Conservation (phyloP, 495 filamentous ascomycete species). For the Terfezia claveryi region DNA sequence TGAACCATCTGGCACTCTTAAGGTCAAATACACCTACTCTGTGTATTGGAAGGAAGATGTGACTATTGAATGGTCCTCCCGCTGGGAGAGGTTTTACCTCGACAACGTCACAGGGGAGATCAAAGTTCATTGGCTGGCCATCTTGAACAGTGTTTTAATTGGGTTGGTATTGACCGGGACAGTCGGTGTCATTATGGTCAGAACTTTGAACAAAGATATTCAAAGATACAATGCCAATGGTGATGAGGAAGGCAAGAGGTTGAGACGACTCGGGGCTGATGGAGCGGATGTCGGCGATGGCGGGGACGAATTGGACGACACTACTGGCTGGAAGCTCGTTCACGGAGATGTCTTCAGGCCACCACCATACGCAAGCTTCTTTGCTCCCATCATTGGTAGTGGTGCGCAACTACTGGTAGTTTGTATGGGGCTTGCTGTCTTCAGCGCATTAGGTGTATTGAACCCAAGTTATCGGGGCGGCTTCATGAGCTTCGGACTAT, state of each 20-base stretch:
- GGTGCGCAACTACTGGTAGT: constrained; percentile 83
- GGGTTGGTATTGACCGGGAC: constrained; percentile 59
- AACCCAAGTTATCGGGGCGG: constrained; percentile 87
- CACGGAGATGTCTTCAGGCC: constrained; percentile 84
- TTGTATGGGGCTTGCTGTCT: constrained; percentile 51
- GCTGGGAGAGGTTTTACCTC: constrained; percentile 77
- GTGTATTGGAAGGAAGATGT: constrained; percentile 80
- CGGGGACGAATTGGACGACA: constrained; percentile 67
- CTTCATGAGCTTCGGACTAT: constrained; percentile 70
- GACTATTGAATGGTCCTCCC: constrained; percentile 59
- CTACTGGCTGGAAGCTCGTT: constrained; percentile 84
- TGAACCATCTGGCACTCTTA: constrained; percentile 43
- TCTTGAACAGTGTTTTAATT: constrained; percentile 77
- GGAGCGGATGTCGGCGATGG: constrained; percentile 42
- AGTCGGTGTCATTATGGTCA: constrained; percentile 65
- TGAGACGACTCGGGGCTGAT: constrained; percentile 24
- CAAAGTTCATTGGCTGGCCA: constrained; percentile 79
- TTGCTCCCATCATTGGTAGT: constrained; percentile 71
- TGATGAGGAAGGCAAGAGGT: constrained; percentile 44
- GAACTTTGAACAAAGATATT: constrained; percentile 65
- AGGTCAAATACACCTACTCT: constrained; percentile 76
- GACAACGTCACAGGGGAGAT: constrained; percentile 72
- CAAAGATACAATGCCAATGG: constrained; percentile 43
- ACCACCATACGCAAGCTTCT: constrained; percentile 48
- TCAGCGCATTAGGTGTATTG: constrained; percentile 62